These are phyloP conservation scores for Zygoascus sp. DNA, from an alignment of 1,139 yeast species.

Conservation along the genomic window DNA sequence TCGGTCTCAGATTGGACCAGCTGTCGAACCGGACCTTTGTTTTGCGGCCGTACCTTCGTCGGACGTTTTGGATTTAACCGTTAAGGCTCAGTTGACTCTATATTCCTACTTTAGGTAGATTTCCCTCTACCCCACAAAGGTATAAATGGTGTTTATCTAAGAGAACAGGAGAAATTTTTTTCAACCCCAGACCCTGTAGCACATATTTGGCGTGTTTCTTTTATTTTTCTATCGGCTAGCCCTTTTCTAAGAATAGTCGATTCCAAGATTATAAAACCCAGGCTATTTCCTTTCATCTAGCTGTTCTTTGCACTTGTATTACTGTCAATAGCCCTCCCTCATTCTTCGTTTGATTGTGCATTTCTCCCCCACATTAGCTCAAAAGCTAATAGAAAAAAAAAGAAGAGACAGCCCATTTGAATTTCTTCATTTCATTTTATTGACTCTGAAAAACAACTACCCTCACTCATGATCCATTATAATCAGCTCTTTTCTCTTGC, in stretches of 20 bases:
- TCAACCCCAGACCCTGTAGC: not conserved
- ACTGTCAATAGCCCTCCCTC: too few relatives aligned
- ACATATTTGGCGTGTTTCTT: not conserved
- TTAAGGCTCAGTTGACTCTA: not conserved
- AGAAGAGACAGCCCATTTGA: too few relatives aligned
- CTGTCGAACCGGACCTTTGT: not conserved
- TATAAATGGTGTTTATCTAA: not conserved
- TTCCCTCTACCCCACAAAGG: not conserved
- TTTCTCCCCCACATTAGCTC: too few relatives aligned
- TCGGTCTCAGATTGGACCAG: not conserved
- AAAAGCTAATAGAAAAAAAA: too few relatives aligned
- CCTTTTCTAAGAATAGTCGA: not conserved
- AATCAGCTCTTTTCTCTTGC: constrained; percentile 41
- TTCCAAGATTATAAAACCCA: too few relatives aligned
- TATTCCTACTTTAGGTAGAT: not conserved
- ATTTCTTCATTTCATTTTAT: too few relatives aligned
- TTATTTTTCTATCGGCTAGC: too few relatives aligned
- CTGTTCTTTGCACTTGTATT: too few relatives aligned
- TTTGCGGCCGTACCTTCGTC: not conserved
- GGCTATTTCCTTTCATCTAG: too few relatives aligned
- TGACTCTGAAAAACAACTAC: too few relatives aligned
- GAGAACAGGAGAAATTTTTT: not conserved
- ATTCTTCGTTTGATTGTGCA: too few relatives aligned
- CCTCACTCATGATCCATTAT: constrained; percentile 1
- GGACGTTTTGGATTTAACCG: not conserved